Conservation (phyloP, 176 grass and related monocot genomes). For the Luzula sylvatica region DNA sequence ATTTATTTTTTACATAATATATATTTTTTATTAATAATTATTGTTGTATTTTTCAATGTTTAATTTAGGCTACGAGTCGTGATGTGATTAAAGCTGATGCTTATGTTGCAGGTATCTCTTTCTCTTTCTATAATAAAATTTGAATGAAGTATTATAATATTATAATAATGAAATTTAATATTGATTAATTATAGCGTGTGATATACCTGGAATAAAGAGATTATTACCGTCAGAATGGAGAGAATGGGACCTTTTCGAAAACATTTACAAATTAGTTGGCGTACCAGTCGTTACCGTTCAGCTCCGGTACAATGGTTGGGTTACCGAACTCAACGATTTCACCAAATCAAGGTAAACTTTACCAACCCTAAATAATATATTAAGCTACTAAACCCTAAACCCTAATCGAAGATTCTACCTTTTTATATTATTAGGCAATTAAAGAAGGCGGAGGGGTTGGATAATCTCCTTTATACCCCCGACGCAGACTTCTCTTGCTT, state of each 20-base stretch:
- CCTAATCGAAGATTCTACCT: no score
- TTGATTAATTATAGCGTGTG: conserved; percentile 56
- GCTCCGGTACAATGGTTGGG: conserved; percentile 98
- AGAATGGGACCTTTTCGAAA: conserved; percentile 87
- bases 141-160: not conserved
- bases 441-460: conserved; percentile 62
- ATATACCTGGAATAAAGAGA: conserved; percentile 93
- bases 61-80: conserved; percentile 59
- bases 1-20: conserved; percentile 2
- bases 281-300: conserved; percentile 98
- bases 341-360: conserved; percentile 78
- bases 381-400: no score
- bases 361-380: no score
- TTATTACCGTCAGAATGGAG: conserved; percentile 82
- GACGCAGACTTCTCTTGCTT: conserved; percentile 97
- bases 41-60: not conserved
- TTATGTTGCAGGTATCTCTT: conserved; percentile 75
- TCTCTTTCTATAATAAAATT: conserved; percentile 1
- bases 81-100: conserved; percentile 85
- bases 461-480: conserved; percentile 95
- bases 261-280: conserved; percentile 93
- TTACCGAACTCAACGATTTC: conserved; percentile 83
- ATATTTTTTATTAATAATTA: conserved; percentile 7
- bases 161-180: no score
- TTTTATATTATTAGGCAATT: conserved; percentile 46